phyloP scores from a whole-genome alignment of 1,284 basidiomycete genomes.

The Moniliella sp. region DNA sequence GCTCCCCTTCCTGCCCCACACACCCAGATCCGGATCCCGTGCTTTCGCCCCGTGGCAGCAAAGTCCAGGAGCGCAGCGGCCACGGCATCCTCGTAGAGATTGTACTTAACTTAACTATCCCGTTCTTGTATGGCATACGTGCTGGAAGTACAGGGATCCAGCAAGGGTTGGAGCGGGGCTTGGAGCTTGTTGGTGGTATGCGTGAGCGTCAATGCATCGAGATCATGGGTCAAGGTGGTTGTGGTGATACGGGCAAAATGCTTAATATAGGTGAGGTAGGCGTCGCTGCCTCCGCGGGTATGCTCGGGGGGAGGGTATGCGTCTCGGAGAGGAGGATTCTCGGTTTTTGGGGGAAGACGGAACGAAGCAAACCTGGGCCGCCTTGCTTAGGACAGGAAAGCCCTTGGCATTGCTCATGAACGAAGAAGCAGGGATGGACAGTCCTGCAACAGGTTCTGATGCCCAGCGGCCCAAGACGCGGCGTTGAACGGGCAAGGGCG shows the following conservation, averaged over 20 bases:
- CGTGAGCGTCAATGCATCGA: too few relatives aligned
- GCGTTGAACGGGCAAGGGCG: conserved; percentile 43
- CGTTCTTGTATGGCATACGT: conserved; percentile 95
- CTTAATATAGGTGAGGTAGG: too few relatives aligned
- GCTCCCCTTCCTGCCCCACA: conserved; percentile 89
- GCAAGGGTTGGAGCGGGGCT: conserved; percentile 76
- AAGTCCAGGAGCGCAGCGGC: not conserved
- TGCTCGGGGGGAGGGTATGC: too few relatives aligned
- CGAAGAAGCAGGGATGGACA: conserved; percentile 66
- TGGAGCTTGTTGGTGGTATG: conserved; percentile 90
- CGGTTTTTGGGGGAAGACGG: conserved; percentile 2
- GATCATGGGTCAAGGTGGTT: too few relatives aligned
- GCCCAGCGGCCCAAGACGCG: conserved; percentile 61
- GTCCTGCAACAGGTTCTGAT: conserved; percentile 65
- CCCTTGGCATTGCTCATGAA: conserved; percentile 92
- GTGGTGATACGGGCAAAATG: too few relatives aligned
- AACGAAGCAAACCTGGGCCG: too few relatives aligned
- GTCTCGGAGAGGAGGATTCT: conserved; percentile 13
- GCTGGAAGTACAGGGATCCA: conserved; percentile 80
- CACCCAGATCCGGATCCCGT: conserved; percentile 39
- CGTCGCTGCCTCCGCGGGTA: too few relatives aligned
- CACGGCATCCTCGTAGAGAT: conserved; percentile 62
- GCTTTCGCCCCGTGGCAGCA: conserved; percentile 36
- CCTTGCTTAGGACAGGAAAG: conserved; percentile 81
- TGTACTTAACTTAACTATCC: conserved; percentile 90